These are phyloP conservation scores for Marchantia polymorpha DNA, from an alignment of 225 moss, liverwort and hornwort species.

Conservation along the genomic window DNA sequence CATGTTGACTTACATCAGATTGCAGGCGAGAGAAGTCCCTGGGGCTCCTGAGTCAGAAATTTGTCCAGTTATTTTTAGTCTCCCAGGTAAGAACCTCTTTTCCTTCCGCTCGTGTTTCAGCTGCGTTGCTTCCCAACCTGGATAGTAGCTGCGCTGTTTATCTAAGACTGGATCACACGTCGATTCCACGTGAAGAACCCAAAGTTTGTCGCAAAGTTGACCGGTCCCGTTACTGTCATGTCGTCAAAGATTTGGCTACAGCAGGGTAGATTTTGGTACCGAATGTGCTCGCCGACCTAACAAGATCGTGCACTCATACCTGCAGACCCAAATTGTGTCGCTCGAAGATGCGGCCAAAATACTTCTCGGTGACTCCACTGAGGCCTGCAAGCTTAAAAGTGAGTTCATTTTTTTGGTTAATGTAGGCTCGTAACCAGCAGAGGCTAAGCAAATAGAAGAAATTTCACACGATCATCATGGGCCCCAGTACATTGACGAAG, in stretches of 20 bases:
- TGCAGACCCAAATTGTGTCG: constrained; percentile 90
- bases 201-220: no score
- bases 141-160: no score
- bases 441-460: neutral
- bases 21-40: constrained; percentile 92
- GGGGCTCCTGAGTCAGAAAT: constrained; percentile 90
- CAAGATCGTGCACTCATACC: neutral
- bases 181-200: no score
- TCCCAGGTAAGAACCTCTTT: constrained; percentile 56
- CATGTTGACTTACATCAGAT: constrained; percentile 40
- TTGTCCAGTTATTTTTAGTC: constrained; percentile 90
- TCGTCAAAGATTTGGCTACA: neutral
- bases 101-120: neutral
- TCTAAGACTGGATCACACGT: no score
- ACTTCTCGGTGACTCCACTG: constrained; percentile 81
- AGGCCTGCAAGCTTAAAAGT: constrained; percentile 92
- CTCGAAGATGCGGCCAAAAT: constrained; percentile 92
- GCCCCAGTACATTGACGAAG: neutral
- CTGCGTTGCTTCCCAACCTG: neutral
- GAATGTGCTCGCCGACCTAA: neutral
- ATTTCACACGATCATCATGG: neutral
- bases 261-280: neutral
- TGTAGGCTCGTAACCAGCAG: no score
- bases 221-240: no score
- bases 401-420: constrained; percentile 18